These are phyloP conservation scores for Tricholoma sp. DNA, from an alignment of 768 basidiomycete species.

Conservation along the genomic window DNA sequence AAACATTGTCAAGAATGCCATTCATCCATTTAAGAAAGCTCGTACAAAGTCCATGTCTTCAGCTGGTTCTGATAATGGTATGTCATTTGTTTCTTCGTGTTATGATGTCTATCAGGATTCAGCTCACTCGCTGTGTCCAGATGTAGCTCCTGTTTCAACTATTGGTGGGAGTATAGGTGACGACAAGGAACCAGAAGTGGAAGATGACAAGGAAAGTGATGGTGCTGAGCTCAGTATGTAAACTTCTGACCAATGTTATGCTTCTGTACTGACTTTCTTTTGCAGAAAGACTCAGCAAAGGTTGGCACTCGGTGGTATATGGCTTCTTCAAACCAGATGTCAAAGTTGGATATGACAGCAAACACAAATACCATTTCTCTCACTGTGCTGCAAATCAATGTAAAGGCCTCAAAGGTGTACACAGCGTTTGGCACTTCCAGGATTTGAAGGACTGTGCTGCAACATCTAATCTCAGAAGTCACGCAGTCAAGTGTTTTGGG, in stretches of 20 bases:
- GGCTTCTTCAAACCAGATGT: not conserved
- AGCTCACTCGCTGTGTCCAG: too few species aligned
- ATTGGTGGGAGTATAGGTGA: too few species aligned
- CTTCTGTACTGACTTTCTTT: not conserved
- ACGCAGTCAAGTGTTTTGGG: not conserved
- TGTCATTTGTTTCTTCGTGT: not conserved
- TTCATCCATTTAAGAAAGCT: not conserved
- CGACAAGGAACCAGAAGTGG: too few species aligned
- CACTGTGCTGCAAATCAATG: not conserved
- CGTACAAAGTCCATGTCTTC: not conserved
- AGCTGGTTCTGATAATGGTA: not conserved
- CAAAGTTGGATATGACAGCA: not conserved
- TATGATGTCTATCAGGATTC: not conserved
- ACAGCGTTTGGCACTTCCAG: not conserved
- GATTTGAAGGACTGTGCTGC: not conserved
- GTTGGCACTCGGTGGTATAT: not conserved
- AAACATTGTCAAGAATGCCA: not conserved
- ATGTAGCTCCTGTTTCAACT: too few species aligned
- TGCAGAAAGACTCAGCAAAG: not conserved
- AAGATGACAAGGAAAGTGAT: too few species aligned
- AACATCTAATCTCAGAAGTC: not conserved
- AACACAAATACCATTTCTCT: not conserved
- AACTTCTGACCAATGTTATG: not conserved
- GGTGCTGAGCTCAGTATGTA: too few species aligned
- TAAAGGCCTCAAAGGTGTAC: not conserved